A percentile compares a stretch with the other conserved stretches of the same genome.
Evolutionary conservation across 2,329 filamentous ascomycete species (phyloP).

Genomic region (Rutstroemia sp.): DNA sequence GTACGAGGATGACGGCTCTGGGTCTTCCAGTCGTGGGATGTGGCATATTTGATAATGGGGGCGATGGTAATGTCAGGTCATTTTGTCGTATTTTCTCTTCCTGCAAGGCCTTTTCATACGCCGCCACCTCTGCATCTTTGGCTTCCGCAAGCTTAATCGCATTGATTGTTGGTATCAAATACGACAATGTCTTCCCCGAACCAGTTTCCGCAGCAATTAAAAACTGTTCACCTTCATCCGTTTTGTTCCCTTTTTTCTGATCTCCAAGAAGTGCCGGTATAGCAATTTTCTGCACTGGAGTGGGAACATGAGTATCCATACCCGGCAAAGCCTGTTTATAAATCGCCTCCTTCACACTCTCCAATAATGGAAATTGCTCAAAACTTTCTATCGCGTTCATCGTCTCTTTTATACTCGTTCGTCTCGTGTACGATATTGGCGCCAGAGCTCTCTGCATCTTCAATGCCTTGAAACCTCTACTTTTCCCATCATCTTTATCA

Average conservation of each 20-base stretch:
- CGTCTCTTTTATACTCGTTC: conserved; percentile 41
- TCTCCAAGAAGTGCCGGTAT: conserved; percentile 71
- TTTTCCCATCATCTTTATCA: conserved; percentile 28
- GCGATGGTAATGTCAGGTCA: conserved; percentile 52
- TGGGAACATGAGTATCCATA: conserved; percentile 70
- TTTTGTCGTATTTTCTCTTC: conserved; percentile 49
- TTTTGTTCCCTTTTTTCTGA: conserved; percentile 29
- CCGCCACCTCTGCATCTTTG: conserved; percentile 49
- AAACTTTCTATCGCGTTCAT: conserved; percentile 70
- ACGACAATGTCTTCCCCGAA: conserved; percentile 93
- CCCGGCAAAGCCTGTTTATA: conserved; percentile 65
- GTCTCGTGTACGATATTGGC: conserved; percentile 66
- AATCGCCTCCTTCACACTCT: conserved; percentile 63
- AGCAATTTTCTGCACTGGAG: conserved; percentile 81
- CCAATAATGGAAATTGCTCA: conserved; percentile 70
- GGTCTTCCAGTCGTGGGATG: conserved; percentile 73
- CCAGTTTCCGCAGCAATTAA: conserved; percentile 92
- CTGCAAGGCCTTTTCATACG: conserved; percentile 50
- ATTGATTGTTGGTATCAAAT: conserved; percentile 77
- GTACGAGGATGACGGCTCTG: conserved; percentile 77
- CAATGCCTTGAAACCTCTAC: conserved; percentile 58
- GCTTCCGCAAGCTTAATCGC: conserved; percentile 72
- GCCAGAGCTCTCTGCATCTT: conserved; percentile 86
- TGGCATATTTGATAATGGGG: conserved; percentile 54
- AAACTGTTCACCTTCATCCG: conserved; percentile 44